phyloP scores from a whole-genome alignment of 352 stramenopile species.

The Pythium pyrilobum region DNA sequence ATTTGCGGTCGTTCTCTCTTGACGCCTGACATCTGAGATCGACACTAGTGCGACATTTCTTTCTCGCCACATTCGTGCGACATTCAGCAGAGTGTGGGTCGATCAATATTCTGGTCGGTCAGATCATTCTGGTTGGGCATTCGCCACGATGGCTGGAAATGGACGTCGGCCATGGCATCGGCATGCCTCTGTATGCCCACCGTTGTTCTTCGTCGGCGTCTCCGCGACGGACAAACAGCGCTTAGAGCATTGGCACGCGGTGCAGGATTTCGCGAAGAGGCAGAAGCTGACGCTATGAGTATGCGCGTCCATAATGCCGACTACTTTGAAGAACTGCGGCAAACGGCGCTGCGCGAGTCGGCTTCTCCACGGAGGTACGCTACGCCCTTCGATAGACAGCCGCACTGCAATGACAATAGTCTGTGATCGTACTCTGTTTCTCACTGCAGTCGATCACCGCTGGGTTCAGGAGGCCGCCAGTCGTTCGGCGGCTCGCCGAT shows the following conservation, averaged over 20 bases:
- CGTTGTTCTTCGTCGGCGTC: background rate
- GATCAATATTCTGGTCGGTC: constrained; percentile 2
- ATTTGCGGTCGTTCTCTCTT: background rate
- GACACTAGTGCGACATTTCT: background rate
- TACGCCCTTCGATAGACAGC: too few relatives aligned
- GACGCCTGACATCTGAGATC: constrained; percentile 10
- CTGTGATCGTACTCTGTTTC: background rate
- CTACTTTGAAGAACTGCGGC: constrained; percentile 64
- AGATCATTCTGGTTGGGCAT: constrained; percentile 8
- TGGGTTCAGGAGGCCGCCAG: constrained; percentile 19
- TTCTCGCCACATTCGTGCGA: constrained; percentile 10
- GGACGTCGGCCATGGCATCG: too few relatives aligned
- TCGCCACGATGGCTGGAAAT: too few relatives aligned
- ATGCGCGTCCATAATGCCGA: constrained; percentile 75
- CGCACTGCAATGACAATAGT: too few relatives aligned
- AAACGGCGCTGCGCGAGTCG: constrained; percentile 35
- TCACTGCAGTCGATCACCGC: constrained; percentile 8
- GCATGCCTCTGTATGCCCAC: too few relatives aligned
- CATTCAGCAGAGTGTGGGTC: background rate
- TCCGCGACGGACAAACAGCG: too few relatives aligned
- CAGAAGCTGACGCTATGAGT: too few relatives aligned
- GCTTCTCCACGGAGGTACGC: constrained; percentile 19
- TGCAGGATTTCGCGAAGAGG: too few relatives aligned
- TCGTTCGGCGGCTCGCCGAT: constrained; percentile 20
- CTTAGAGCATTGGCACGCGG: too few relatives aligned